phyloP scores from a whole-genome alignment of 139 green algal species.

The Klebsormidium nitens region DNA sequence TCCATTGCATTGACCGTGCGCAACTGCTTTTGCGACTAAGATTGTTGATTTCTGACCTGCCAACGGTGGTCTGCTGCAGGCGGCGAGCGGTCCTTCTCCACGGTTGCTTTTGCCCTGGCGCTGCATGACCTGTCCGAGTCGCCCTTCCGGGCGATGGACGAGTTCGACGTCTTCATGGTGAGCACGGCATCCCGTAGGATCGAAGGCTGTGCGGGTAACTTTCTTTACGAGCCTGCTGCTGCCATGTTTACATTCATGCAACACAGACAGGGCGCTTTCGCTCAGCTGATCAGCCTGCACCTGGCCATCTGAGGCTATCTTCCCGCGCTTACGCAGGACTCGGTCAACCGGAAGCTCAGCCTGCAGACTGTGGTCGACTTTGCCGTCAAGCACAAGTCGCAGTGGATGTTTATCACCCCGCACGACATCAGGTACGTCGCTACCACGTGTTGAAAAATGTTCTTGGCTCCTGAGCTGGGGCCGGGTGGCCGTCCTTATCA shows the following conservation, averaged over 20 bases:
- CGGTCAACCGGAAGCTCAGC: slow-evolving; percentile 33
- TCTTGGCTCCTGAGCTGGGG: no score
- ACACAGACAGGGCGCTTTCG: background rate
- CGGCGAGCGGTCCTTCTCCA: slow-evolving; percentile 84
- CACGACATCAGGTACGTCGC: slow-evolving; percentile 35
- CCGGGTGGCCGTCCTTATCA: no score
- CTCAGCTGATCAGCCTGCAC: background rate
- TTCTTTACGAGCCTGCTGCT: background rate
- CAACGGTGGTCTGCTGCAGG: slow-evolving; percentile 41
- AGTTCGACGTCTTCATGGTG: slow-evolving; percentile 84
- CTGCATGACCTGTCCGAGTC: slow-evolving; percentile 66
- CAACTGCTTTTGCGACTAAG: background rate
- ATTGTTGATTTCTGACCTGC: background rate
- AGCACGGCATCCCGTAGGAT: background rate
- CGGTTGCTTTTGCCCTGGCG: slow-evolving; percentile 78
- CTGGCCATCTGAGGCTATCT: background rate
- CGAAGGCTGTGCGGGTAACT: background rate
- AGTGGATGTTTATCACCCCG: slow-evolving; percentile 42
- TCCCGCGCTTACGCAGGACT: slow-evolving; percentile 20
- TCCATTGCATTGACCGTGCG: background rate
- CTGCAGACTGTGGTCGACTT: slow-evolving; percentile 26
- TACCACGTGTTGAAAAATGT: no score
- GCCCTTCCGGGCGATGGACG: slow-evolving; percentile 79
- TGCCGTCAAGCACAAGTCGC: slow-evolving; percentile 17
- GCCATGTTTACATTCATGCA: background rate